Base-by-base conservation (phyloP, 495 filamentous ascomycete species). In the Tuber calosporum region DNA sequence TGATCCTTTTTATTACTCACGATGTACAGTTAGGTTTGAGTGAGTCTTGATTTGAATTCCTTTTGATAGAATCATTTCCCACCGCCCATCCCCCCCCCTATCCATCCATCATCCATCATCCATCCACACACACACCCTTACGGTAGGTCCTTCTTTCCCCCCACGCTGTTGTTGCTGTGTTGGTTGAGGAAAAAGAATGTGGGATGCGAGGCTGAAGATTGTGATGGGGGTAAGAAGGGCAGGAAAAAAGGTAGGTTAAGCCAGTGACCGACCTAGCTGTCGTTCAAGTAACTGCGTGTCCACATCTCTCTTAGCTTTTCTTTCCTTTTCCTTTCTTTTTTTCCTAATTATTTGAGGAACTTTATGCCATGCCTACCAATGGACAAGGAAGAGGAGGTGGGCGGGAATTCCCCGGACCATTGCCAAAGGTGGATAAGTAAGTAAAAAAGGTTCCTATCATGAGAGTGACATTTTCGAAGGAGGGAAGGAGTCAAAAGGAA, bases 21-120 rank as follows among this genome's bases (percentile, higher is more conserved):
- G 22, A 20, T 48, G 2, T 53, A n/a, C n/a, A n/a, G n/a, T n/a
- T n/a, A 8, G 43, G 45, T 26, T 53, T 26, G 45, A 11, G n/a
- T 2, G n/a, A 58, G 48, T 34, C 53, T 17, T 34, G 53, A 34
- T 62, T 19, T 34, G 26, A 62, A 62, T 62, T 34, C 53, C 53
- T 62, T 62, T 62, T 15, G 53, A 62, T 34, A 34, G 53, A 34
- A 62, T 62, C 53, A 62, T 62, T 62, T 62, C 53, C 45, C 45
- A 53, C n/a, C 22, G 45, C 22, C 22, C 45, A 22, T 26, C 26
- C 45, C 48, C 48, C 53, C 53, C 11, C 26, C 45, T 5, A 22
- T 22, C 45, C 6, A 22, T 26, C 45, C 20, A 53, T 62, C 39
- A n/a, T n/a, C n/a, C n/a, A n/a, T 8, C 48, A 53, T 53, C 7